Base-by-base conservation (phyloP, 169 alveolate genomes). In the Toxoplasma gondii region DNA sequence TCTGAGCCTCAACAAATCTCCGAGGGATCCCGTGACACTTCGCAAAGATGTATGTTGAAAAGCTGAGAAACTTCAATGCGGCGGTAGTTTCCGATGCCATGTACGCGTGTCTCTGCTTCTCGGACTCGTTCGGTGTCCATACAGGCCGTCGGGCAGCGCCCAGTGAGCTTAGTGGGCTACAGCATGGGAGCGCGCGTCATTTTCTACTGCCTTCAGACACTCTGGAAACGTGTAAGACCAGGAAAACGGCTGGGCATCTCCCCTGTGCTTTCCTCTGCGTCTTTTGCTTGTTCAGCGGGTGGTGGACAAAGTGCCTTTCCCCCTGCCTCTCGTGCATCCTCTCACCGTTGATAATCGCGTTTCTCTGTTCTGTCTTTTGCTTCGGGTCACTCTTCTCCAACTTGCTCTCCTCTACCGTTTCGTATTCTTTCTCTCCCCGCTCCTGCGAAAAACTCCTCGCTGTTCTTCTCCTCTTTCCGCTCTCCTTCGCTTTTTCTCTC, bases 121-220 rank as follows among this genome's bases (percentile, higher is more conserved):
- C 31, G 74, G 4, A 1, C n/a, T 4, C 29, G 9, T 16, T 64
- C n/a, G 1, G 1, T 64, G 92, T n/a, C 17, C 69, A n/a, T n/a
- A 83, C 94, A 94, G 94, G 96, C 97, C 27, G 97, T 97, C 58
- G 99, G 99, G 4, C 97, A 98, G 91, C 94, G 99, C 39, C 99
- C 99, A 0, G 98, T 98, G 84, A 97, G 97, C 64, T 97, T 98
- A 44, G 97, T 98, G 36, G 99, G 99, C 45, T 98, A 97, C 96
- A 96, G 98, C 94, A 97, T 98, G 97, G 99, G 99, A 38, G 99
- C 99, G 31, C 96, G 99, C 17, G 99, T 97, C 54, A 97, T 98
- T 43, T 96, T 96, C 94, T 96, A 97, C 91, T 96, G 98, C 45
- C 95, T 98, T 78, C 97, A 97, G 96, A 97, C 97, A 74, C 96